A percentile compares a stretch with the other conserved stretches of the same genome.
Evolutionary conservation across 371 early-diverging fungal genomes (phyloP).

Genomic region (Mucor saturninus): DNA sequence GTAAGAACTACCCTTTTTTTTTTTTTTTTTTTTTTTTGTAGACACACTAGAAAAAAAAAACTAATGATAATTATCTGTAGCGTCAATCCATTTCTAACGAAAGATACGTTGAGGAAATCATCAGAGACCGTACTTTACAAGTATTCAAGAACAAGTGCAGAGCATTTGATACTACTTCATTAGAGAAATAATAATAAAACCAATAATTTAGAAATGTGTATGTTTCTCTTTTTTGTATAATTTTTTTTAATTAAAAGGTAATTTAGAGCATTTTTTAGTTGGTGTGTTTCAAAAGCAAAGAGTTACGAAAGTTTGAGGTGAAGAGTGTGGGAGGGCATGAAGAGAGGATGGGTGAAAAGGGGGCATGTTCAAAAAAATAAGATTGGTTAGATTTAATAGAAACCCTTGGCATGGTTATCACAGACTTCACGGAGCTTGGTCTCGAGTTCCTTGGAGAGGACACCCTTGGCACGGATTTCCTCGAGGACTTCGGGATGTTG

Average conservation of each 20-base stretch:
- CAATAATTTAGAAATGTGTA: neutral
- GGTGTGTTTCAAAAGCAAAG: constrained; percentile 1
- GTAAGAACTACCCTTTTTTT: constrained; percentile 34
- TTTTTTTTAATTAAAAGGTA: neutral
- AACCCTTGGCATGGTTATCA: constrained; percentile 85
- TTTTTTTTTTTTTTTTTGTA: neutral
- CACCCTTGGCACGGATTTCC: constrained; percentile 86
- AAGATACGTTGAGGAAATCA: constrained; percentile 72
- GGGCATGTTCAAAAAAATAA: no score
- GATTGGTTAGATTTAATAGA: constrained; percentile 51
- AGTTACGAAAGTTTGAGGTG: neutral
- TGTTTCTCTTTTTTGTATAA: neutral
- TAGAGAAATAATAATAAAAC: constrained; percentile 29
- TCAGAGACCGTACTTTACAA: constrained; percentile 70
- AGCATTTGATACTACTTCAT: constrained; percentile 65
- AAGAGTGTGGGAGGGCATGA: neutral
- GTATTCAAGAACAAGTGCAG: constrained; percentile 74
- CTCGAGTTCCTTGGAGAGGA: constrained; percentile 73
- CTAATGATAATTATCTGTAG: constrained; percentile 31
- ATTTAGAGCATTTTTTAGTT: neutral
- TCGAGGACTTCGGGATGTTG: constrained; percentile 87
- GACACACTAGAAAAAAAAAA: neutral
- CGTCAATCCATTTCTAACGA: constrained; percentile 76
- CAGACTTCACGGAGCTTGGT: constrained; percentile 85
- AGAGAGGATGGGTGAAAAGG: no score